phyloP scores from a whole-genome alignment of 352 stramenopile genomes.

The Phytopythium sindhum region DNA sequence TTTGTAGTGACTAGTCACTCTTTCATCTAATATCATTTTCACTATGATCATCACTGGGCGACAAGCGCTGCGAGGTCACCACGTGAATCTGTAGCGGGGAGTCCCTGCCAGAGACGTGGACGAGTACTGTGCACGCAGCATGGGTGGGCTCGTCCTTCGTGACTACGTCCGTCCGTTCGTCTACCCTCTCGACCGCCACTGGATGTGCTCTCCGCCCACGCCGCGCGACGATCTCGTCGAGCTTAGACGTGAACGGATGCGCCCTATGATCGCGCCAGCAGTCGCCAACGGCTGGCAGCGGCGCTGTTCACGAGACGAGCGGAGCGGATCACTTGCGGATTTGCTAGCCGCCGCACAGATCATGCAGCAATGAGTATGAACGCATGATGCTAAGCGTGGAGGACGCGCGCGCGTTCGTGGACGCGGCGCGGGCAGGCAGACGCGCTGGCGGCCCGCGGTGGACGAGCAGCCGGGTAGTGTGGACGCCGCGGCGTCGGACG shows the following conservation, averaged over 20 bases:
- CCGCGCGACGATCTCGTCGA: neutral
- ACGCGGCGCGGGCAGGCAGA: neutral
- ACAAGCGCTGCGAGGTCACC: neutral
- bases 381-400: neutral
- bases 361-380: neutral
- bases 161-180: too few relatives aligned
- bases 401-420: neutral
- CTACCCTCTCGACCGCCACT: neutral
- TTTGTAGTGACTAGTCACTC: neutral
- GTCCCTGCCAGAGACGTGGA: too few relatives aligned
- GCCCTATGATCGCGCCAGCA: neutral
- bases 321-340: neutral
- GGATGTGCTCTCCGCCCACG: neutral
- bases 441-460: neutral
- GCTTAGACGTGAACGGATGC: neutral
- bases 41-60: slow-evolving; percentile 7
- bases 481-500: neutral
- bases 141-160: too few relatives aligned
- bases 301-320: neutral
- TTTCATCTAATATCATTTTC: neutral
- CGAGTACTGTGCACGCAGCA: neutral
- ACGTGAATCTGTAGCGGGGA: slow-evolving; percentile 3
- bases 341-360: neutral
- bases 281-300: neutral
- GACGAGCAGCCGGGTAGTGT: neutral